Percentiles rank a stretch among this genome's conserved stretches.
These are phyloP conservation scores for Megacollybia marginata DNA, from an alignment of 768 basidiomycete species.

Conservation along the genomic window DNA sequence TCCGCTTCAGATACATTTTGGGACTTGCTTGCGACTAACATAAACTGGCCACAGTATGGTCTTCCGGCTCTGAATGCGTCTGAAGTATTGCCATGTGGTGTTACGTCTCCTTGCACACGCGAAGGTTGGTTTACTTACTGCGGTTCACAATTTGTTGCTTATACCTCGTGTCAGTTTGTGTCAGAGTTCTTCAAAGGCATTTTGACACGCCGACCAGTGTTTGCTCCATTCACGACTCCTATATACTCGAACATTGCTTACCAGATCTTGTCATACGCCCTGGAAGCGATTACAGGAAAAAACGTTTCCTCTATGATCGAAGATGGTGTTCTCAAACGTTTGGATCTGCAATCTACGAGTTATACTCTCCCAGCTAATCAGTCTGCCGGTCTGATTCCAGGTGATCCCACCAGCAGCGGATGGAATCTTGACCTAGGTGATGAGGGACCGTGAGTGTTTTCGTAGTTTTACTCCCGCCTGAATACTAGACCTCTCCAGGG, in stretches of 20 bases:
- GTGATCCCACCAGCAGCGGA: neutral
- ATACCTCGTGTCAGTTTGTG: no score
- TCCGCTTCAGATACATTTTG: no score
- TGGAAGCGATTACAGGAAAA: neutral
- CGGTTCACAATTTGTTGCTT: no score
- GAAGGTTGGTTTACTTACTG: neutral
- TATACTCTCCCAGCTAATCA: neutral
- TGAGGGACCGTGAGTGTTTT: neutral
- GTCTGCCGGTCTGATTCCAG: neutral
- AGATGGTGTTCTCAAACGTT: neutral
- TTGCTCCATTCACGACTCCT: neutral
- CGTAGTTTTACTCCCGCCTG: neutral
- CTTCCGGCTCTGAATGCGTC: neutral
- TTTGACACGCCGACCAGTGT: neutral
- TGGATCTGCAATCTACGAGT: neutral
- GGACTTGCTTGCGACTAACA: no score
- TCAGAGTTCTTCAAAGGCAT: neutral
- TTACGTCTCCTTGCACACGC: neutral
- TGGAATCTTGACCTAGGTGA: neutral
- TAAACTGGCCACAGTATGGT: neutral
- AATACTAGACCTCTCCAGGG: neutral
- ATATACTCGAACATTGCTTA: neutral
- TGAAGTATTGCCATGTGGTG: neutral
- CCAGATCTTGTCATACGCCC: neutral
- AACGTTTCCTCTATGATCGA: neutral